Evolutionary conservation across 306 rosid genomes (phyloP).

Genomic region (Rosa lucieae): DNA sequence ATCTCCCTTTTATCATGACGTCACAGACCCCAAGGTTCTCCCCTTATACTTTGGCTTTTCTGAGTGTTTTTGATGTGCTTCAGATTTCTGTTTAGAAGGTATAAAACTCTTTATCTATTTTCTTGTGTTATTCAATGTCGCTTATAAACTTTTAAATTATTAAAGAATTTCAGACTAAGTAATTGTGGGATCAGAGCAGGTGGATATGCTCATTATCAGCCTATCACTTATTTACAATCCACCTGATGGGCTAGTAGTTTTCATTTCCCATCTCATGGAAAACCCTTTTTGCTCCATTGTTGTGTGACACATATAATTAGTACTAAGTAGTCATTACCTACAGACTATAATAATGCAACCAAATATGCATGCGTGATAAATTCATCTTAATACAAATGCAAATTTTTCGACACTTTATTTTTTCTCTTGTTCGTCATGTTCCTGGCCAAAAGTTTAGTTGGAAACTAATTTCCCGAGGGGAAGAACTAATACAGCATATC

Average conservation of each 20-base stretch:
- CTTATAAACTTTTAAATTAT: background rate
- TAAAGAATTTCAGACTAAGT: background rate
- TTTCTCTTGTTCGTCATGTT: background rate
- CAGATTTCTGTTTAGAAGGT: background rate
- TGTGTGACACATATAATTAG: background rate
- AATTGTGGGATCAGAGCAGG: background rate
- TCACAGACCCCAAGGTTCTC: conserved; percentile 42
- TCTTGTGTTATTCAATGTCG: background rate
- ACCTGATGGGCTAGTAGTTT: background rate
- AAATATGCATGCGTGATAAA: background rate
- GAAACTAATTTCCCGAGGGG: background rate
- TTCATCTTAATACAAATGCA: background rate
- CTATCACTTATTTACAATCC: background rate
- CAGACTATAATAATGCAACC: background rate
- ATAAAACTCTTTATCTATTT: background rate
- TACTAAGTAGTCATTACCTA: background rate
- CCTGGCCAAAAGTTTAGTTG: background rate
- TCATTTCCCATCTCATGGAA: background rate
- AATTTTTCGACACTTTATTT: background rate
- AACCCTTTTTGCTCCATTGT: background rate
- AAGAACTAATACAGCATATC: background rate
- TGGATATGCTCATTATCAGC: background rate
- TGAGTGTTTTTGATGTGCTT: background rate
- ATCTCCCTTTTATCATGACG: conserved; percentile 36
- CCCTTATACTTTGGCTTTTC: background rate